Conservation (phyloP, 2,329 filamentous ascomycete genomes). For the Penicillium sp. region DNA sequence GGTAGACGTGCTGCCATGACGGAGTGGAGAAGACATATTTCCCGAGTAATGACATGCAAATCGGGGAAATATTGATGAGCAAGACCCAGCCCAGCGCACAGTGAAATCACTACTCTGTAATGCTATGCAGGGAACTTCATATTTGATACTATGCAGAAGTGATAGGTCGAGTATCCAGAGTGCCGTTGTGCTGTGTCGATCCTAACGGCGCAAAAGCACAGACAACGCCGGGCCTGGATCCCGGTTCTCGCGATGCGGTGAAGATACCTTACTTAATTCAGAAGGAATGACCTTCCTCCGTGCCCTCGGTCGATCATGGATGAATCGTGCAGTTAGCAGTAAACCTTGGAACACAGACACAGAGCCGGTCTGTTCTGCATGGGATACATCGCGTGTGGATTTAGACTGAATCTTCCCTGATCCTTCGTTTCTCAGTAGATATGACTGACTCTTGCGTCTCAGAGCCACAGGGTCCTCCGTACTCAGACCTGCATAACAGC, state of each 20-base stretch:
- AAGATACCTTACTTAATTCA: not conserved
- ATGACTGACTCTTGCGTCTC: not conserved
- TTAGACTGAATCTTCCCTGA: not conserved
- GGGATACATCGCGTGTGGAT: not conserved
- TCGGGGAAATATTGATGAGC: not conserved
- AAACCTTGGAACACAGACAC: not conserved
- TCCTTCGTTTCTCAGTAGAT: too few species aligned
- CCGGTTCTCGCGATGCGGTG: not conserved
- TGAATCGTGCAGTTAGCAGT: not conserved
- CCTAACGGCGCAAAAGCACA: slow-evolving; percentile 6
- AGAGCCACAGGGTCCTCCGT: too few species aligned
- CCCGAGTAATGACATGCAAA: not conserved
- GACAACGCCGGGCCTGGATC: not conserved
- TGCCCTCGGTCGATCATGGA: not conserved
- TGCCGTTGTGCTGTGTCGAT: slow-evolving; percentile 9
- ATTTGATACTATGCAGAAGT: not conserved
- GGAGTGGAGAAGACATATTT: not conserved
- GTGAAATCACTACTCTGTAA: not conserved
- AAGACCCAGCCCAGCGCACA: not conserved
- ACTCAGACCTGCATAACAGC: too few species aligned
- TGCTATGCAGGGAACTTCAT: not conserved
- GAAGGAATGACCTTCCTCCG: not conserved
- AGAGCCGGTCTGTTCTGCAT: not conserved
- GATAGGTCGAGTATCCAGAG: not conserved
- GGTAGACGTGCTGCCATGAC: not conserved